Percentiles rank a stretch among this genome's conserved stretches.
Evolutionary conservation across 1,284 basidiomycete species (phyloP).

Genomic region (Malassezia furfur): DNA sequence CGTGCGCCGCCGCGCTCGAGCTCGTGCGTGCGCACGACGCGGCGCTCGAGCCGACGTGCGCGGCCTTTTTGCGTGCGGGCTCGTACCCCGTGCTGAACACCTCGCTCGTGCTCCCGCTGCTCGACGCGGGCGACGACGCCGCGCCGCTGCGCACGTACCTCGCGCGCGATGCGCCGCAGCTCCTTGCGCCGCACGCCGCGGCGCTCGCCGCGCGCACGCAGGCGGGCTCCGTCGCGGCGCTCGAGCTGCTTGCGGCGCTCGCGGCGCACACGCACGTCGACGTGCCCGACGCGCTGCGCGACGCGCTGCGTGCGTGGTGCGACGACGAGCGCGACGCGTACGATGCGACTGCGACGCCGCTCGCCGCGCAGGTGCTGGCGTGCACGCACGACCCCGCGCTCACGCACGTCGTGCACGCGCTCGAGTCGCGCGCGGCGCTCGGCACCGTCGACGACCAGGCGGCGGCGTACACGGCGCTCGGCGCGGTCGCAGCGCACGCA

Average conservation of each 20-base stretch:
- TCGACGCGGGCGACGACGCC: slow-evolving; percentile 52
- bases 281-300: not conserved
- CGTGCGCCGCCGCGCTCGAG: not conserved
- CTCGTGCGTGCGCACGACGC: slow-evolving; percentile 24
- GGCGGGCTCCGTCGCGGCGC: not conserved
- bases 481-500: slow-evolving; percentile 63
- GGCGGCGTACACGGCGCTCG: slow-evolving; percentile 62
- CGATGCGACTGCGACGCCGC: not conserved
- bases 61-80: slow-evolving; percentile 58
- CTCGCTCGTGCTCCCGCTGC: slow-evolving; percentile 69
- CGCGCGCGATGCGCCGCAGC: slow-evolving; percentile 11
- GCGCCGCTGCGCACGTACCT: slow-evolving; percentile 2
- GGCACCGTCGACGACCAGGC: slow-evolving; percentile 40
- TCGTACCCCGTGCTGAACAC: slow-evolving; percentile 70
- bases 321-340: not conserved
- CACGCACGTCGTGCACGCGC: slow-evolving; percentile 50
- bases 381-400: not conserved
- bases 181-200: not conserved
- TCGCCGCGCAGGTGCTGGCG: slow-evolving; percentile 3
- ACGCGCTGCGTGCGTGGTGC: not conserved
- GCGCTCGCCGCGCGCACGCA: not conserved
- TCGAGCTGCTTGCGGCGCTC: slow-evolving; percentile 2
- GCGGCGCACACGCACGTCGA: not conserved
- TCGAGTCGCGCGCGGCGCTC: slow-evolving; percentile 42
- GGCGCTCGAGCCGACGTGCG: slow-evolving; percentile 51